These are phyloP conservation scores for Fusarium algeriense DNA, from an alignment of 2,329 filamentous ascomycete genomes.

Conservation along the genomic window DNA sequence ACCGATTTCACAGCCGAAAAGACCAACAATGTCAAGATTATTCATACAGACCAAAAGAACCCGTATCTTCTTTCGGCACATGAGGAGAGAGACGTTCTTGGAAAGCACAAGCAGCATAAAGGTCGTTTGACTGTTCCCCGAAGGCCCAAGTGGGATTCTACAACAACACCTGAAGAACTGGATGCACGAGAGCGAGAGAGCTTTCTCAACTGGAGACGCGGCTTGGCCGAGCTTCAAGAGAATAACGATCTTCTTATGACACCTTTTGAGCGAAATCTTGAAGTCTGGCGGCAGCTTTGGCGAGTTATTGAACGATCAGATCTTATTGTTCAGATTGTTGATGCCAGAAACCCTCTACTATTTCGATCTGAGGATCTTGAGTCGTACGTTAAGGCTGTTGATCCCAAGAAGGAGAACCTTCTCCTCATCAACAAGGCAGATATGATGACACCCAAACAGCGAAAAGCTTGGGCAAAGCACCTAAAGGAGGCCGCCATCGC, in stretches of 20 bases:
- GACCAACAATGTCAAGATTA: slow-evolving; percentile 99
- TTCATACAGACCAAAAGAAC: slow-evolving; percentile 95
- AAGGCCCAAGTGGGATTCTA: slow-evolving; percentile 87
- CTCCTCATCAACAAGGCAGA: slow-evolving; percentile 98
- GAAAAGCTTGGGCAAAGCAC: slow-evolving; percentile 86
- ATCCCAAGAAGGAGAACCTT: slow-evolving; percentile 88
- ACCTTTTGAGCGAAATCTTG: slow-evolving; percentile 95
- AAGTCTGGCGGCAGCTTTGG: slow-evolving; percentile 98
- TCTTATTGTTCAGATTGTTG: slow-evolving; percentile 96
- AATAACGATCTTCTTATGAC: slow-evolving; percentile 96
- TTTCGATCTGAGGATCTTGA: slow-evolving; percentile 96
- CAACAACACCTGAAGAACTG: slow-evolving; percentile 85
- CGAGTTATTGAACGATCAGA: slow-evolving; percentile 97
- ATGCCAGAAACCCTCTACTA: slow-evolving; percentile 92
- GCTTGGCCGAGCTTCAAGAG: slow-evolving; percentile 92
- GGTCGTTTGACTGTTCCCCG: slow-evolving; percentile 87
- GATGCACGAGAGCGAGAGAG: slow-evolving; percentile 83
- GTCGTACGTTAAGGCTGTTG: slow-evolving; percentile 92
- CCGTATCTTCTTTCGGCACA: slow-evolving; percentile 88
- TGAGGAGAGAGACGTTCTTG: slow-evolving; percentile 82
- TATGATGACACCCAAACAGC: slow-evolving; percentile 93
- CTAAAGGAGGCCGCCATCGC: slow-evolving; percentile 84
- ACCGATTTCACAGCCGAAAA: slow-evolving; percentile 99
- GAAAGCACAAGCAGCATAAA: slow-evolving; percentile 86
- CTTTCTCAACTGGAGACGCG: slow-evolving; percentile 89